Evolutionary conservation across 1,284 basidiomycete genomes (phyloP).

Genomic region (Ceraceosorus guamensis): DNA sequence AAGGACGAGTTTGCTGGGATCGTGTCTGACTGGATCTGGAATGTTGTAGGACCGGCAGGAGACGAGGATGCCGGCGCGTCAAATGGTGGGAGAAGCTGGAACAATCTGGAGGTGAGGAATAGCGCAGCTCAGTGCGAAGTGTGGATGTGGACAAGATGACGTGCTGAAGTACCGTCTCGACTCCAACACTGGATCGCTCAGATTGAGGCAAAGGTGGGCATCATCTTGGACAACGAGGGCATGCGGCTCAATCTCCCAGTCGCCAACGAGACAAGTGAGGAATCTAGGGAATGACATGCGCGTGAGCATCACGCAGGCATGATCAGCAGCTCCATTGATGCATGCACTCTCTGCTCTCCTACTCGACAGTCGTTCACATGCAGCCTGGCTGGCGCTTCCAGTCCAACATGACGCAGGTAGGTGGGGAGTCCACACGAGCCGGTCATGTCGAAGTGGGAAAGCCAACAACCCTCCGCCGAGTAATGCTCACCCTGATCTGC

Average conservation of each 20-base stretch:
- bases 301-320: not conserved
- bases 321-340: not conserved
- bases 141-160: not conserved
- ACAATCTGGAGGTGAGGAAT: not conserved
- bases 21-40: constrained; percentile 76
- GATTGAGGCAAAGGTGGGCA: constrained; percentile 89
- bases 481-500: not conserved
- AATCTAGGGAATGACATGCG: not conserved
- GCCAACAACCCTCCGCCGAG: constrained; percentile 15
- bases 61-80: too few species aligned
- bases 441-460: too few species aligned
- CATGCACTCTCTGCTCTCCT: too few species aligned
- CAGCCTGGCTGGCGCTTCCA: constrained; percentile 57
- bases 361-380: constrained; percentile 55
- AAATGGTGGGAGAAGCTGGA: too few species aligned
- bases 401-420: constrained; percentile 79
- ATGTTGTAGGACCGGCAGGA: too few species aligned
- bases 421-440: too few species aligned
- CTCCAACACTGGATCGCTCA: too few species aligned
- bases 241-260: constrained; percentile 63
- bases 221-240: constrained; percentile 61
- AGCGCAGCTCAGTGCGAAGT: not conserved
- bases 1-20: constrained; percentile 87
- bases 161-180: not conserved
- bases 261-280: constrained; percentile 75